Percentiles rank a stretch among this genome's conserved stretches.
phyloP scores from a whole-genome alignment of 2,329 filamentous ascomycete species.

The Chaetomiaceae sp. region DNA sequence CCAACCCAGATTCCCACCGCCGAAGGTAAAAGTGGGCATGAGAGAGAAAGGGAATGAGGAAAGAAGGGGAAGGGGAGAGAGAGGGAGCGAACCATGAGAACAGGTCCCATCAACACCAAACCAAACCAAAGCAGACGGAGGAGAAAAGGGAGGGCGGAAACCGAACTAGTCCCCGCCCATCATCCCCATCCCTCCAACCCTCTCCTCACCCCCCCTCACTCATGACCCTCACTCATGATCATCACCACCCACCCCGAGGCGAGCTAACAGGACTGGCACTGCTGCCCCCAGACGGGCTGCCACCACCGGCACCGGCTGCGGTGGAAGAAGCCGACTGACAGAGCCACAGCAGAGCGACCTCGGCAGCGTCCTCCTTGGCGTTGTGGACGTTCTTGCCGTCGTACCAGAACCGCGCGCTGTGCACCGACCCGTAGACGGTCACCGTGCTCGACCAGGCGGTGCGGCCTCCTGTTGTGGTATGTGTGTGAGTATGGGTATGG shows the following conservation, averaged over 20 bases:
- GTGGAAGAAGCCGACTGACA: constrained; percentile 26
- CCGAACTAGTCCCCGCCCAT: background rate
- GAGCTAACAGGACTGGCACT: constrained; percentile 34
- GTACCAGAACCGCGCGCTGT: constrained; percentile 83
- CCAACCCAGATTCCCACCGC: too few species aligned
- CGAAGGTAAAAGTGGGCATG: background rate
- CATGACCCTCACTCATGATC: background rate
- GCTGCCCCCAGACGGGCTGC: too few species aligned
- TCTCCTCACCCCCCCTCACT: too few species aligned
- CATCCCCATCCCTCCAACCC: background rate
- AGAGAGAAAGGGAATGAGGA: background rate
- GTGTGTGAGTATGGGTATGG: background rate
- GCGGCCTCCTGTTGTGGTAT: constrained; percentile 60
- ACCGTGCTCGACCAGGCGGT: constrained; percentile 87
- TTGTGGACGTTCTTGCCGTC: constrained; percentile 85
- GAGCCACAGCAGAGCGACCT: constrained; percentile 52
- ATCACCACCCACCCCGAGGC: constrained; percentile 35
- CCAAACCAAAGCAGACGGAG: too few species aligned
- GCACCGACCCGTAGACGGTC: constrained; percentile 58
- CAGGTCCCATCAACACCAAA: too few species aligned
- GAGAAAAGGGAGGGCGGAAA: too few species aligned
- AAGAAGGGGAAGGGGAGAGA: background rate
- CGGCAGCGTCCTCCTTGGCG: constrained; percentile 85
- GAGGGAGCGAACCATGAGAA: too few species aligned
- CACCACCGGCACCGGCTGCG: too few species aligned